Evolutionary conservation across 257 asterid species (phyloP).

Genomic region (Solanum pennellii): DNA sequence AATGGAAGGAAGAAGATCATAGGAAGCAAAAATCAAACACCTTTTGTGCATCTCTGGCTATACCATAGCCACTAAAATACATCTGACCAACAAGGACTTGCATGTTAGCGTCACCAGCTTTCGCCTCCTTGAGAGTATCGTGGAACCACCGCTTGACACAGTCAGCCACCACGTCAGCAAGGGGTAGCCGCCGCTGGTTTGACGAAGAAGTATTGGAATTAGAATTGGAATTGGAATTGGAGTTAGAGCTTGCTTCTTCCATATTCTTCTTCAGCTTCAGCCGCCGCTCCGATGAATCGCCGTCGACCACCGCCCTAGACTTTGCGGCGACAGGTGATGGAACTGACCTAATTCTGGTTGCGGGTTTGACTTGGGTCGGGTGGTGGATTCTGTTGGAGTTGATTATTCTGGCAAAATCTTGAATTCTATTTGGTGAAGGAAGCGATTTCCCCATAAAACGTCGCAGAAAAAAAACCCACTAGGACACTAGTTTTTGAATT

Average conservation of each 20-base stretch:
- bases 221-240: not conserved
- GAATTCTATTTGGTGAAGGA: conserved; percentile 37
- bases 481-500: not conserved
- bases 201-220: not conserved
- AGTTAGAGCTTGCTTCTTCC: conserved; percentile 40
- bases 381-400: conserved; percentile 31
- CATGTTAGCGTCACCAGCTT: conserved; percentile 68
- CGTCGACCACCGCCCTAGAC: conserved; percentile 4
- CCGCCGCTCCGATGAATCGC: conserved; percentile 5
- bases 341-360: conserved; percentile 11
- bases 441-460: conserved; percentile 67
- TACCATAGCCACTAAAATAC: conserved; percentile 86
- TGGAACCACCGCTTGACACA: conserved; percentile 89
- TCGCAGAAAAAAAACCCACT: not conserved
- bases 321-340: conserved; percentile 20
- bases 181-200: conserved; percentile 44
- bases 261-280: conserved; percentile 14
- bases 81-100: conserved; percentile 98
- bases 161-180: conserved; percentile 78
- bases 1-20: not conserved
- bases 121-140: conserved; percentile 87
- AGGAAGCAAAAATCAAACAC: conserved; percentile 12
- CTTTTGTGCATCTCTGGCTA: conserved; percentile 55
- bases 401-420: conserved; percentile 44
- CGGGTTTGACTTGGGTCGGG: conserved; percentile 37